Evolutionary conservation across 805 yeast genomes (phyloP).

Genomic region (Lipomyces sp.): DNA sequence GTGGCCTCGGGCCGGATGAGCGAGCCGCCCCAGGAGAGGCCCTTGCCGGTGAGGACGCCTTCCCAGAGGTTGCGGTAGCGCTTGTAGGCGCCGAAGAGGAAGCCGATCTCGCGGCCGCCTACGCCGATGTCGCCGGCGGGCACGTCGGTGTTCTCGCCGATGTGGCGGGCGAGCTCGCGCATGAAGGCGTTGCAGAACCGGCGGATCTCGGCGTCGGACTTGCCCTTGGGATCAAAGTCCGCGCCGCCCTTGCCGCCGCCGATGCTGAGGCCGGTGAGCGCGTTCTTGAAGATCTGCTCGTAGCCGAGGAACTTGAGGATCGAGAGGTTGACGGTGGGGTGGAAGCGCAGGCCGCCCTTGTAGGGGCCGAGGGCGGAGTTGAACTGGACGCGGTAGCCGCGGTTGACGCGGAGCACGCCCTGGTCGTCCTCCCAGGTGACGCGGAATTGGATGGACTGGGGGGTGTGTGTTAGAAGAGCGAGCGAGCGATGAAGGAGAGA

Average conservation of each 20-base stretch:
- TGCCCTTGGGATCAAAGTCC: slow-evolving; percentile 96
- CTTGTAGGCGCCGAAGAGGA: slow-evolving; percentile 96
- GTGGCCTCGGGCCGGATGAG: slow-evolving; percentile 99
- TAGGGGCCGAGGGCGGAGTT: slow-evolving; percentile 98
- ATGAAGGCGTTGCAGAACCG: slow-evolving; percentile 94
- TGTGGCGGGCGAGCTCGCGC: slow-evolving; percentile 92
- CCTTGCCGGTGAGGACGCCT: slow-evolving; percentile 98
- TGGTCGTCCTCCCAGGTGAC: slow-evolving; percentile 97
- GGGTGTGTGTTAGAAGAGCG: background rate
- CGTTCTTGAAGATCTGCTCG: slow-evolving; percentile 98
- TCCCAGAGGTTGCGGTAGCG: slow-evolving; percentile 85
- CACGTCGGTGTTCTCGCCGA: slow-evolving; percentile 95
- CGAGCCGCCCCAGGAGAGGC: slow-evolving; percentile 98
- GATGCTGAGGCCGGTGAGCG: slow-evolving; percentile 93
- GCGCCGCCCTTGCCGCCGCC: slow-evolving; percentile 99
- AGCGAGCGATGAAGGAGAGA: background rate
- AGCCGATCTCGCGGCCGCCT: slow-evolving; percentile 95
- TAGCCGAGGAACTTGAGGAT: slow-evolving; percentile 94
- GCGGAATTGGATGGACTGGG: slow-evolving; percentile 77
- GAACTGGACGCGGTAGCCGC: slow-evolving; percentile 98
- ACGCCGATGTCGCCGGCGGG: slow-evolving; percentile 99
- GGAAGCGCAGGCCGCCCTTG: slow-evolving; percentile 98
- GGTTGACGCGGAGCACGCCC: slow-evolving; percentile 87
- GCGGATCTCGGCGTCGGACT: slow-evolving; percentile 89
- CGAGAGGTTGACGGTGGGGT: slow-evolving; percentile 93